These are phyloP conservation scores for Apiospora hydei DNA, from an alignment of 2,329 filamentous ascomycete species.

Conservation along the genomic window DNA sequence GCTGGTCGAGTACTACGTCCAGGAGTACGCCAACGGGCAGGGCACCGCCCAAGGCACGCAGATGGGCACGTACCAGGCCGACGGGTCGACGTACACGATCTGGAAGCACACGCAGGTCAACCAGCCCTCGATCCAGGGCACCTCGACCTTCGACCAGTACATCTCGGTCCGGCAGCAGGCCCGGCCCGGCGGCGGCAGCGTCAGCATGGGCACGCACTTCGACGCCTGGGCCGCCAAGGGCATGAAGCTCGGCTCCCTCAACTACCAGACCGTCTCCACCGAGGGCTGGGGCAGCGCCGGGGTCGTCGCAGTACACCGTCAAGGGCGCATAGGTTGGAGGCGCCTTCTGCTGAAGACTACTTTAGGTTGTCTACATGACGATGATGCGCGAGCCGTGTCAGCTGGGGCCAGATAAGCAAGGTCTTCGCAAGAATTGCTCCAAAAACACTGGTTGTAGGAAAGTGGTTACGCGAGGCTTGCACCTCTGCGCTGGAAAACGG, in stretches of 20 bases:
- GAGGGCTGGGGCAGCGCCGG: constrained; percentile 51
- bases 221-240: constrained; percentile 57
- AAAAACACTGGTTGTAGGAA: too few species aligned
- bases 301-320: constrained; percentile 41
- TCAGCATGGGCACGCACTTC: constrained; percentile 59
- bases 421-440: not conserved
- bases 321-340: not conserved
- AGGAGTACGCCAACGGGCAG: constrained; percentile 43
- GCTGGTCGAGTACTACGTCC: constrained; percentile 49
- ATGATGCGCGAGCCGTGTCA: not conserved
- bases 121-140: constrained; percentile 55
- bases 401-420: not conserved
- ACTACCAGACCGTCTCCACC: constrained; percentile 61
- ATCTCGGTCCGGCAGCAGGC: constrained; percentile 54
- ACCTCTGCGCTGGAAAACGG: not conserved
- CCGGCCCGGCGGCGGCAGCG: constrained; percentile 53
- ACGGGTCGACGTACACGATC: constrained; percentile 46
- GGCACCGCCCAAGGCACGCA: constrained; percentile 40
- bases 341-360: not conserved
- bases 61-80: constrained; percentile 42
- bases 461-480: not conserved
- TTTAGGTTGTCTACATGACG: not conserved
- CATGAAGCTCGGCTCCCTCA: constrained; percentile 53
- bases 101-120: constrained; percentile 47
- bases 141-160: constrained; percentile 57